phyloP scores from a whole-genome alignment of 2,329 filamentous ascomycete genomes.

The Nemania diffusa region DNA sequence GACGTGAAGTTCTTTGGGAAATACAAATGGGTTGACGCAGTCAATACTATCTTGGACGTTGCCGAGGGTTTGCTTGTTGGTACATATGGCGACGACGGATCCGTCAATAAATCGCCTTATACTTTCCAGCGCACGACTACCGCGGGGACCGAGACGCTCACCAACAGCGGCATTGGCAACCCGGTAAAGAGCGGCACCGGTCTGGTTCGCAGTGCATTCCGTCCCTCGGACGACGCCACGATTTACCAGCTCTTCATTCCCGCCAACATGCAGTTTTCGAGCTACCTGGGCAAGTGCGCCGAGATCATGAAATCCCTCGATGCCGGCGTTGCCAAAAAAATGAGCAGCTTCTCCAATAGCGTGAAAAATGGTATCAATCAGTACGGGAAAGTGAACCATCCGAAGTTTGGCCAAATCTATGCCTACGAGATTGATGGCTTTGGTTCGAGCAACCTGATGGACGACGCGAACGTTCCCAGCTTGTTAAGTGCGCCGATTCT shows the following conservation, averaged over 20 bases:
- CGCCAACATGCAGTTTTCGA: constrained; percentile 76
- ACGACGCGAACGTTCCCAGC: constrained; percentile 70
- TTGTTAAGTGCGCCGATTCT: constrained; percentile 66
- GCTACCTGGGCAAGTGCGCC: constrained; percentile 60
- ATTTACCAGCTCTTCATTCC: constrained; percentile 83
- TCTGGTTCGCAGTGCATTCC: constrained; percentile 79
- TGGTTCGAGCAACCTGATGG: constrained; percentile 67
- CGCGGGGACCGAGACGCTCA: constrained; percentile 77
- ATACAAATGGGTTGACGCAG: constrained; percentile 72
- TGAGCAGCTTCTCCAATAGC: constrained; percentile 64
- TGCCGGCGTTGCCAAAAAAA: constrained; percentile 53
- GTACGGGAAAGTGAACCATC: constrained; percentile 72
- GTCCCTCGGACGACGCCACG: constrained; percentile 81
- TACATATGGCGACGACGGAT: constrained; percentile 71
- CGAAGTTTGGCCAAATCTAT: constrained; percentile 71
- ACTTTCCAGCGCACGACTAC: constrained; percentile 75
- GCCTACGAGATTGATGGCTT: constrained; percentile 76
- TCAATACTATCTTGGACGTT: constrained; percentile 68
- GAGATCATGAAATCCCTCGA: constrained; percentile 48
- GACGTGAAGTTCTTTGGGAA: constrained; percentile 75
- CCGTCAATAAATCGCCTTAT: constrained; percentile 67
- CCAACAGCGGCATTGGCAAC: constrained; percentile 74
- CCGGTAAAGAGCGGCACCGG: constrained; percentile 76
- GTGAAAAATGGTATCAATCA: constrained; percentile 74
- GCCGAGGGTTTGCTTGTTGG: constrained; percentile 63